Evolutionary conservation across 192 early-diverging fungal genomes (phyloP).

Genomic region (Gryganskiella cystojenkinii): DNA sequence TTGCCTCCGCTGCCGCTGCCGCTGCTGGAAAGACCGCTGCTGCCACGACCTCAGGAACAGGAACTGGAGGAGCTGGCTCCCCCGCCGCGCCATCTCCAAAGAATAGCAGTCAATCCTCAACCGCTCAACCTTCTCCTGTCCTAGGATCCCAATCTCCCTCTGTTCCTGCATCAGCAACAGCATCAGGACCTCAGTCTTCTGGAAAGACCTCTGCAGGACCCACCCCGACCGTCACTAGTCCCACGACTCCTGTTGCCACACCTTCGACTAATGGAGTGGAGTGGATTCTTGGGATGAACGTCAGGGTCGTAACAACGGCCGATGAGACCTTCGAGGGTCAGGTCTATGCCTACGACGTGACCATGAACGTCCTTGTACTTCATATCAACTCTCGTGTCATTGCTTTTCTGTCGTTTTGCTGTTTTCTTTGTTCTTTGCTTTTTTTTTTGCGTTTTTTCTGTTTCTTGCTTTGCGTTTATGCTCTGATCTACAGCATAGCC

Average conservation of each 20-base stretch:
- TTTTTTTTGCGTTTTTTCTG: background rate
- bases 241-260: background rate
- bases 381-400: conserved; percentile 68
- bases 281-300: conserved; percentile 55
- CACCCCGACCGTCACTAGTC: background rate
- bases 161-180: conserved; percentile 1
- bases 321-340: conserved; percentile 66
- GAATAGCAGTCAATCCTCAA: conserved; percentile 17
- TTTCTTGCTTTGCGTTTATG: conserved; percentile 2
- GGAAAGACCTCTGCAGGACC: background rate
- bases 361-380: conserved; percentile 70
- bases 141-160: conserved; percentile 20
- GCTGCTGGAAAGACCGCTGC: conserved; percentile 21
- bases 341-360: conserved; percentile 67
- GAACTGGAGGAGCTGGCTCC: background rate
- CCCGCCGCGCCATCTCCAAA: conserved; percentile 11
- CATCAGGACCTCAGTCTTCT: background rate
- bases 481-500: conserved; percentile 10
- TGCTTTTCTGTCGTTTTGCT: conserved; percentile 4
- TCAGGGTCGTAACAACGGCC: conserved; percentile 59
- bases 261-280: conserved; percentile 49
- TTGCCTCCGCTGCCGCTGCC: conserved; percentile 39
- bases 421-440: conserved; percentile 1
- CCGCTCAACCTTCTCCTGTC: conserved; percentile 9
- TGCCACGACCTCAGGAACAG: conserved; percentile 1